These are phyloP conservation scores for Tuber aestivum DNA, from an alignment of 495 filamentous ascomycete species.

Conservation along the genomic window DNA sequence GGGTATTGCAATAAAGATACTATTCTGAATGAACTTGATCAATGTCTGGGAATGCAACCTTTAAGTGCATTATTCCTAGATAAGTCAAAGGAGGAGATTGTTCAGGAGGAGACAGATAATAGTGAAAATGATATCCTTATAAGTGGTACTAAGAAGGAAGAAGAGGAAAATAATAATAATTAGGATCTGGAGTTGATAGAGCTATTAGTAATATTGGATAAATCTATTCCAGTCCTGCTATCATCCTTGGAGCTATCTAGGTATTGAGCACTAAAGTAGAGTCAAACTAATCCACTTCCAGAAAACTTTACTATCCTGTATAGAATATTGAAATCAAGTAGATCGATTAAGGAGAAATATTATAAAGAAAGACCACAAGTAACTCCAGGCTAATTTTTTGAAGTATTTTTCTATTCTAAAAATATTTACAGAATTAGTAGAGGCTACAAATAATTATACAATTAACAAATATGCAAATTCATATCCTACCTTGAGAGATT, in stretches of 20 bases:
- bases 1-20: too few relatives aligned
- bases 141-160: neutral
- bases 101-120: too few relatives aligned
- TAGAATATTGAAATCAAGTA: neutral
- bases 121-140: too few relatives aligned
- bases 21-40: neutral
- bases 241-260: neutral
- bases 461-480: neutral
- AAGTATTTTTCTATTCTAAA: neutral
- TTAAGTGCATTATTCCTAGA: too few relatives aligned
- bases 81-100: too few relatives aligned
- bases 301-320: neutral
- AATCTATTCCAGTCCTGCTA: neutral
- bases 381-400: conserved; percentile 1
- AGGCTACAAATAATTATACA: neutral
- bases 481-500: neutral
- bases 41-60: too few relatives aligned
- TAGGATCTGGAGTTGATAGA: neutral
- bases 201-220: neutral
- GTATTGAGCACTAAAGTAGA: neutral
- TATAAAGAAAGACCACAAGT: neutral
- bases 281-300: neutral
- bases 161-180: neutral
- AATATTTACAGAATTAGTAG: too few relatives aligned
- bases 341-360: neutral